A percentile compares a stretch with the other conserved stretches of the same genome.
phyloP scores from a whole-genome alignment of 2,329 filamentous ascomycete species.

The Fusarium torulosum region DNA sequence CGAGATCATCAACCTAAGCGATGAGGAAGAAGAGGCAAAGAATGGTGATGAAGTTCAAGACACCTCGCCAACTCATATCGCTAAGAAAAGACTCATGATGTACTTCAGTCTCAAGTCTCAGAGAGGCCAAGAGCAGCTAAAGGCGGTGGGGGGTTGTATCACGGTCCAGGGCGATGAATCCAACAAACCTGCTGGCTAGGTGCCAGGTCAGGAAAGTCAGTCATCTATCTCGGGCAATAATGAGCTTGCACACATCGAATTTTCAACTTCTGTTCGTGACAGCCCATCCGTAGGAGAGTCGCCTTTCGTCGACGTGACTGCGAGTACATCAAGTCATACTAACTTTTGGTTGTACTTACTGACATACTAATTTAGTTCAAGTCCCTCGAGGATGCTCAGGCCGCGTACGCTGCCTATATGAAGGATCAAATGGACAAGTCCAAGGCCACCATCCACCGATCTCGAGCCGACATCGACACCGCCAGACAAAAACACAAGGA shows the following conservation, averaged over 20 bases:
- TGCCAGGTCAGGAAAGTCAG: neutral
- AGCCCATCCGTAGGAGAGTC: neutral
- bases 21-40: neutral
- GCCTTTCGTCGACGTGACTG: neutral
- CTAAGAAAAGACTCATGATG: slow-evolving; percentile 11
- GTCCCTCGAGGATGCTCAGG: neutral
- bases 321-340: neutral
- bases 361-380: neutral
- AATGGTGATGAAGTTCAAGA: neutral
- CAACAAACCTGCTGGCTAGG: neutral
- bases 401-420: neutral
- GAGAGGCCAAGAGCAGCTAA: neutral
- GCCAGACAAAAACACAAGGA: neutral
- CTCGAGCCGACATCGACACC: neutral
- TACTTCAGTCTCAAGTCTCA: neutral
- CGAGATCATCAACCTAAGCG: neutral
- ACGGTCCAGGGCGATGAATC: neutral
- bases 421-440: neutral
- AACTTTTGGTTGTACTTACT: neutral
- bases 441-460: neutral
- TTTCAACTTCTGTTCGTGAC: neutral
- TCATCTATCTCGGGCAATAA: neutral
- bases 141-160: neutral
- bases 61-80: neutral
- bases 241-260: neutral